Conservation (phyloP, 352 stramenopile genomes). For the Phytophthora meadii region DNA sequence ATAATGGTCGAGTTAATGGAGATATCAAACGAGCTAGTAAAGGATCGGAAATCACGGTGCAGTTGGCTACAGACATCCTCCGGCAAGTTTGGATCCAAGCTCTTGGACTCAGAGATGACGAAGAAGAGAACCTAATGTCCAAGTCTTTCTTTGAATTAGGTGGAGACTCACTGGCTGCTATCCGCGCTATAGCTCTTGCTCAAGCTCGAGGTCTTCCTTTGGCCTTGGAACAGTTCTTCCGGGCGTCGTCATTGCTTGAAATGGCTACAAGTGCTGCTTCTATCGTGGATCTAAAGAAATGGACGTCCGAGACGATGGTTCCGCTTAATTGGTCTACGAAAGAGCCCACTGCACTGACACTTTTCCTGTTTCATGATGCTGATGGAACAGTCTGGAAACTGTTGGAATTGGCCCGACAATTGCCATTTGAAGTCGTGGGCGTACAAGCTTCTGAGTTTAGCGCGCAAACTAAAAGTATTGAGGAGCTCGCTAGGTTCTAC, state of each 20-base stretch:
- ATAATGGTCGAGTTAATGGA: not conserved
- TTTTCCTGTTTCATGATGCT: conserved; percentile 66
- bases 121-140: conserved; percentile 10
- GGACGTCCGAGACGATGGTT: conserved; percentile 33
- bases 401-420: conserved; percentile 47
- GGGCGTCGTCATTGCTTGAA: conserved; percentile 44
- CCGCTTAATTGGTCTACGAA: conserved; percentile 43
- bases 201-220: conserved; percentile 53
- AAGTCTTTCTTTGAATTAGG: conserved; percentile 75
- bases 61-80: conserved; percentile 47
- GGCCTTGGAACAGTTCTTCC: conserved; percentile 57
- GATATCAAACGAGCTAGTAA: not conserved
- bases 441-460: conserved; percentile 35
- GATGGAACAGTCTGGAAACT: conserved; percentile 70
- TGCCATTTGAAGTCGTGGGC: conserved; percentile 48
- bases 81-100: conserved; percentile 60
- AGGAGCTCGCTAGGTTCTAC: conserved; percentile 47
- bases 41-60: conserved; percentile 22
- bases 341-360: conserved; percentile 3
- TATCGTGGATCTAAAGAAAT: conserved; percentile 14
- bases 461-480: conserved; percentile 23
- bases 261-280: conserved; percentile 41
- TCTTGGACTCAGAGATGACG: conserved; percentile 40
- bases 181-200: conserved; percentile 66
- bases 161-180: conserved; percentile 69